Base-by-base conservation (phyloP, 345 rosid species). In the Carallia pectinifolia region DNA sequence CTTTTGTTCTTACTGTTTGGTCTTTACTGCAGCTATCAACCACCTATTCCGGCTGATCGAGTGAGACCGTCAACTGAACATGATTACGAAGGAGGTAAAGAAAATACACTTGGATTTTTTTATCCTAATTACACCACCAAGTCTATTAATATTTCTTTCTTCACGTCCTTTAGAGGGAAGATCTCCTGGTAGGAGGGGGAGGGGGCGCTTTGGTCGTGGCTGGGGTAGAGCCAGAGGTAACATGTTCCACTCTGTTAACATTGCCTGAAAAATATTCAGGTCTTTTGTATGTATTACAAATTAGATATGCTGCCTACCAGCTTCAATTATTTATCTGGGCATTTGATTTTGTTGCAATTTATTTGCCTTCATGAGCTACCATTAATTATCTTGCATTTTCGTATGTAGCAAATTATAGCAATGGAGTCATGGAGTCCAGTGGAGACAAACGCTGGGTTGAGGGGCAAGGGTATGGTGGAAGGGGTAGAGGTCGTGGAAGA, bases 1-100 rank as follows among this genome's bases (percentile, higher is more conserved):
- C 13, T 44, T 44, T 44, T 44, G 17, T 44, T 44, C 50, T 34
- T 19, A 31, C 62, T 18, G 19, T 27, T 58, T 67, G 6, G 60
- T 8, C 29, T 56, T 27, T 19, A 27, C 34, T 27, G 60, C 60
- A 79, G 82, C 1, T 75, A 79, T 66, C 82, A 79, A 65, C 74
- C 71, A 0, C 82, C 82, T 50, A 73, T 79, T 71, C 80, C 82
- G 23, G 69, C 50, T 37, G 80, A 79, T 56, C 82, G 72, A 65
- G 80, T 79, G 71, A 79, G 61, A 69, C 72, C 82, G 4, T 55
- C 60, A 61, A 58, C 38, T 65, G 82, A 75, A 60, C 37, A 53
- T 68, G 82, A 75, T 23, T 23, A 71, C 23, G 69, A 72, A 54
- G 68, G 79, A 79, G 82, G 82, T 72, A 60, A 44, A 12, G 16